phyloP scores from a whole-genome alignment of 2,329 filamentous ascomycete species.

The Diaporthe vaccinii region DNA sequence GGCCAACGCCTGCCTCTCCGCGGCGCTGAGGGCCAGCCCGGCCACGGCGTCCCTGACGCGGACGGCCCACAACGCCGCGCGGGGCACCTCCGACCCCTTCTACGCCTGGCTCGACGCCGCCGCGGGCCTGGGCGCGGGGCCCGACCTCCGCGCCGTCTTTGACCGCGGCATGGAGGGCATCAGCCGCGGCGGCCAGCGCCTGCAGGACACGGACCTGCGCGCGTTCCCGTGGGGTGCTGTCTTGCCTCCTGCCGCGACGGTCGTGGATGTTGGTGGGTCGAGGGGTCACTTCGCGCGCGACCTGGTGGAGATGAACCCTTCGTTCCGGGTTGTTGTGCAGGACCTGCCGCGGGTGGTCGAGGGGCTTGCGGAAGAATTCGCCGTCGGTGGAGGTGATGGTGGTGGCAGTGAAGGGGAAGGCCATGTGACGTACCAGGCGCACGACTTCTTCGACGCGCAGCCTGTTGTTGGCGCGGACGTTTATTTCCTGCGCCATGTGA shows the following conservation, averaged over 20 bases:
- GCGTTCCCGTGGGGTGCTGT: neutral
- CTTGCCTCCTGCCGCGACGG: neutral
- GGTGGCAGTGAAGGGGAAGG: neutral
- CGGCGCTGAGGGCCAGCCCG: neutral
- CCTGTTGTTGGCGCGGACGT: constrained; percentile 52
- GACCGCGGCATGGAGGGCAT: constrained; percentile 18
- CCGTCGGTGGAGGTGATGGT: neutral
- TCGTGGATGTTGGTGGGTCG: constrained; percentile 24
- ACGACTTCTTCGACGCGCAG: constrained; percentile 59
- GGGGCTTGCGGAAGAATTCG: neutral
- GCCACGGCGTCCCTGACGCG: neutral
- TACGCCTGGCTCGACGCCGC: constrained; percentile 2
- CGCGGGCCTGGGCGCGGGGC: neutral
- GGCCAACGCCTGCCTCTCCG: neutral
- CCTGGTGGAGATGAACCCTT: neutral
- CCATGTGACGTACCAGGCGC: constrained; percentile 45
- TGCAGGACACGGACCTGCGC: constrained; percentile 15
- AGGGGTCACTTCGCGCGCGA: constrained; percentile 2
- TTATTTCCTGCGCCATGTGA: constrained; percentile 57
- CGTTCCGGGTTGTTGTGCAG: constrained; percentile 16
- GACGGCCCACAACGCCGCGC: constrained; percentile 9
- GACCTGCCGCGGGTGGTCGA: constrained; percentile 21
- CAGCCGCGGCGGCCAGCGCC: constrained; percentile 10
- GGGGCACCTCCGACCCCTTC: neutral
- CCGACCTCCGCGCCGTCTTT: neutral